Evolutionary conservation across 2,329 filamentous ascomycete genomes (phyloP).

Genomic region (Claviceps arundinis): DNA sequence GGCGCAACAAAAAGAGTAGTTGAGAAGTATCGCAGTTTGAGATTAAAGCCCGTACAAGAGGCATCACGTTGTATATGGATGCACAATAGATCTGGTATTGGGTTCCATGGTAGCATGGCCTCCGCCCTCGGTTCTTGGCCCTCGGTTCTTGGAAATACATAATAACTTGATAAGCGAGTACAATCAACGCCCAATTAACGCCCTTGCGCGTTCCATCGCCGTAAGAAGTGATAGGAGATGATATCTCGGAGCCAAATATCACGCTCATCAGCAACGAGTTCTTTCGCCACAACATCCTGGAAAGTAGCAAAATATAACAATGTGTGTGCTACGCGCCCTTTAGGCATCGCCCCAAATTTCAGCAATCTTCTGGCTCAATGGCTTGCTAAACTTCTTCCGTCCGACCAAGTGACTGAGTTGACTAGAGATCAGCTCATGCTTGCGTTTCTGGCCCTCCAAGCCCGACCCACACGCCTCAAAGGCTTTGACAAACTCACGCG

Average conservation of each 20-base stretch:
- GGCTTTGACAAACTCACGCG: constrained; percentile 55
- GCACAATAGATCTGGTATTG: no score
- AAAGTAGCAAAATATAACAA: no score
- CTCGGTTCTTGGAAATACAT: no score
- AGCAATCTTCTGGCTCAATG: constrained; percentile 54
- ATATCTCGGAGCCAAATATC: no score
- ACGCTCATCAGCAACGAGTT: no score
- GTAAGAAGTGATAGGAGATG: no score
- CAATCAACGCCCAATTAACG: background rate
- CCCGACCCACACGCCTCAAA: constrained; percentile 42
- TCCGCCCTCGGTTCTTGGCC: no score
- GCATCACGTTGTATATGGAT: no score
- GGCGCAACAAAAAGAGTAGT: constrained; percentile 37
- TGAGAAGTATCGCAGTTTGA: background rate
- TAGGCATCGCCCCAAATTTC: constrained; percentile 53
- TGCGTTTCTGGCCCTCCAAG: constrained; percentile 39
- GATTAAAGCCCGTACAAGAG: no score
- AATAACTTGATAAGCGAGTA: background rate
- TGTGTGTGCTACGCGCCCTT: constrained; percentile 5
- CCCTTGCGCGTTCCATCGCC: no score
- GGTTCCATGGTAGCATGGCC: no score
- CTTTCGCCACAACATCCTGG: no score
- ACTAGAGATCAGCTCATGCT: constrained; percentile 45
- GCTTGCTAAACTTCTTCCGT: constrained; percentile 53
- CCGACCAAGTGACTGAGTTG: constrained; percentile 47